These are phyloP conservation scores for Bimuria novae-zelandiae DNA, from an alignment of 2,329 filamentous ascomycete species.

Conservation along the genomic window DNA sequence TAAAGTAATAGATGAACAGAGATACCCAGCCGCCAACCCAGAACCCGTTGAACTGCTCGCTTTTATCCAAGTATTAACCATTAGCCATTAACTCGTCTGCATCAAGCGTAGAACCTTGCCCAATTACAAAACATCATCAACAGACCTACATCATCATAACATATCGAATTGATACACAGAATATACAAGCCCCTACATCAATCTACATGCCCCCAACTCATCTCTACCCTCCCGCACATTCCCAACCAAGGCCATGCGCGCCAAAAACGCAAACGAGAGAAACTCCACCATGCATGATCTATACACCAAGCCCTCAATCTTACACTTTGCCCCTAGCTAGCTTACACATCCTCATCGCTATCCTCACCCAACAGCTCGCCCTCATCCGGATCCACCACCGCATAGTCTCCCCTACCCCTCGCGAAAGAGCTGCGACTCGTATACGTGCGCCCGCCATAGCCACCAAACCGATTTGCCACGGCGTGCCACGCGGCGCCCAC, in stretches of 20 bases:
- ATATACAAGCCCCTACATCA: constrained; percentile 12
- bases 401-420: constrained; percentile 83
- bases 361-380: constrained; percentile 93
- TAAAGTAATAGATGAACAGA: too few relatives aligned
- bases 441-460: constrained; percentile 68
- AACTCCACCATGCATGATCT: constrained; percentile 9
- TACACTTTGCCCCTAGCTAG: constrained; percentile 8
- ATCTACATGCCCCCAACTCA: constrained; percentile 6
- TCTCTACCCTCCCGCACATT: background rate
- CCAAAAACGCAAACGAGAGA: constrained; percentile 2
- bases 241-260: background rate
- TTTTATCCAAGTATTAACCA: too few relatives aligned
- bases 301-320: constrained; percentile 4
- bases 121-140: too few relatives aligned
- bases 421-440: constrained; percentile 90
- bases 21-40: too few relatives aligned
- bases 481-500: constrained; percentile 74
- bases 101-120: too few relatives aligned
- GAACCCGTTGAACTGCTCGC: too few relatives aligned
- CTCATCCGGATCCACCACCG: constrained; percentile 87
- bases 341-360: constrained; percentile 81
- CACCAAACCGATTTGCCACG: constrained; percentile 56
- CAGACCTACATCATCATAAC: background rate
- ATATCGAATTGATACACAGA: constrained; percentile 3
- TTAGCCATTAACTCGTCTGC: too few relatives aligned